A percentile compares a stretch with the other conserved stretches of the same genome.
Conservation (phyloP, 768 basidiomycete species). For the Clitopilus hobsonii region DNA sequence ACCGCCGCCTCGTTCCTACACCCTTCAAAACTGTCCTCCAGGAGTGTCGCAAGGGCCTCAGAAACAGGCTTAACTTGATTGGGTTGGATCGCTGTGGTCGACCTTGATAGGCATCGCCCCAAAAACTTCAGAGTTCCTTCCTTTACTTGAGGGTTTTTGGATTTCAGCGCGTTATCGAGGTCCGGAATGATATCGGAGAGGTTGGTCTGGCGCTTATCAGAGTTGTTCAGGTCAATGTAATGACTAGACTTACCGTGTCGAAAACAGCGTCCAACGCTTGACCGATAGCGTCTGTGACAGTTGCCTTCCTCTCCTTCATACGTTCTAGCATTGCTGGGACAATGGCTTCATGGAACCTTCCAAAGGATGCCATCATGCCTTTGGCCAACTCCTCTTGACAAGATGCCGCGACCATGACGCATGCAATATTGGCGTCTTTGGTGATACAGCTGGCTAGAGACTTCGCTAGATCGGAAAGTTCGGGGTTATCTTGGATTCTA, state of each 20-base stretch:
- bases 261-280: conserved; percentile 88
- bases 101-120: conserved; percentile 68
- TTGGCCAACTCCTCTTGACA: conserved; percentile 85
- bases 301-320: conserved; percentile 90
- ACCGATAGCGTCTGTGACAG: conserved; percentile 86
- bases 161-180: conserved; percentile 67
- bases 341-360: conserved; percentile 63
- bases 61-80: conserved; percentile 79
- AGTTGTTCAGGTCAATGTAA: conserved; percentile 7
- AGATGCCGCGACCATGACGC: conserved; percentile 84
- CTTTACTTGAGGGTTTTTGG: conserved; percentile 97
- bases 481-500: conserved; percentile 75
- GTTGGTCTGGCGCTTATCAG: conserved; percentile 51
- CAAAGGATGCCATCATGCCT: conserved; percentile 73
- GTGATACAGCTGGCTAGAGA: conserved; percentile 79
- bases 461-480: conserved; percentile 70
- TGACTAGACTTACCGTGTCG: conserved; percentile 47
- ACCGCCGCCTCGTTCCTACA: conserved; percentile 88
- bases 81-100: conserved; percentile 63
- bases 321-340: conserved; percentile 81
- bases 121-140: conserved; percentile 89
- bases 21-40: conserved; percentile 87
- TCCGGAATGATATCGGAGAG: conserved; percentile 83
- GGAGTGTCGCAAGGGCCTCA: conserved; percentile 65
- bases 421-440: conserved; percentile 91